Evolutionary conservation across 2,329 filamentous ascomycete species (phyloP).

Genomic region (Pyrenochaeta sp.): DNA sequence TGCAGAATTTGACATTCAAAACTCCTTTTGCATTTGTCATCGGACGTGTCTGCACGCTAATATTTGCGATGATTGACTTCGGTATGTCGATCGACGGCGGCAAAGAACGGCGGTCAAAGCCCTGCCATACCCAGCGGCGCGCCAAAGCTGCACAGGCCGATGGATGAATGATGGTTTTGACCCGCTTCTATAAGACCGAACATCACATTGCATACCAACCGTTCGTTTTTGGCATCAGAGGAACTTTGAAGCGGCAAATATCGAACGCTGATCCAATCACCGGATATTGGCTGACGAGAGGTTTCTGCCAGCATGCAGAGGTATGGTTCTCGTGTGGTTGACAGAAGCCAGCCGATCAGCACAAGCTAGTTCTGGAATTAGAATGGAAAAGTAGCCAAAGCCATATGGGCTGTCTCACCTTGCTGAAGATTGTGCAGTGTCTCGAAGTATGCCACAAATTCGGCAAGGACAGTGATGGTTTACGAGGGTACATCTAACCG

Average conservation of each 20-base stretch:
- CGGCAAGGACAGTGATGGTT: too few relatives aligned
- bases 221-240: slow-evolving; percentile 14
- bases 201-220: background rate
- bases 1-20: background rate
- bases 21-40: background rate
- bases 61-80: slow-evolving; percentile 1
- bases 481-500: too few relatives aligned
- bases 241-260: slow-evolving; percentile 12
- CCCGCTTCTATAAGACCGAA: slow-evolving; percentile 5
- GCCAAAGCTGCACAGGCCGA: slow-evolving; percentile 14
- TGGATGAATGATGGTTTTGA: slow-evolving; percentile 7
- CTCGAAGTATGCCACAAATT: too few relatives aligned
- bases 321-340: too few relatives aligned
- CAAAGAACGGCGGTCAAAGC: slow-evolving; percentile 16
- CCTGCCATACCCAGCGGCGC: slow-evolving; percentile 22
- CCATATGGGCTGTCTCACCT: too few relatives aligned
- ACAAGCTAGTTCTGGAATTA: too few relatives aligned
- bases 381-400: too few relatives aligned
- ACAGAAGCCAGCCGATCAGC: too few relatives aligned
- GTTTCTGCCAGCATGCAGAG: slow-evolving; percentile 9
- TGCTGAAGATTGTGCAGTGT: too few relatives aligned
- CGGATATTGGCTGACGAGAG: background rate
- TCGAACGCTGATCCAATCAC: too few relatives aligned
- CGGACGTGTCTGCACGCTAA: slow-evolving; percentile 2
- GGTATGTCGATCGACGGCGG: slow-evolving; percentile 16